Evolutionary conservation across 495 filamentous ascomycete genomes (phyloP).

Genomic region (Tetracladium marchalianum): DNA sequence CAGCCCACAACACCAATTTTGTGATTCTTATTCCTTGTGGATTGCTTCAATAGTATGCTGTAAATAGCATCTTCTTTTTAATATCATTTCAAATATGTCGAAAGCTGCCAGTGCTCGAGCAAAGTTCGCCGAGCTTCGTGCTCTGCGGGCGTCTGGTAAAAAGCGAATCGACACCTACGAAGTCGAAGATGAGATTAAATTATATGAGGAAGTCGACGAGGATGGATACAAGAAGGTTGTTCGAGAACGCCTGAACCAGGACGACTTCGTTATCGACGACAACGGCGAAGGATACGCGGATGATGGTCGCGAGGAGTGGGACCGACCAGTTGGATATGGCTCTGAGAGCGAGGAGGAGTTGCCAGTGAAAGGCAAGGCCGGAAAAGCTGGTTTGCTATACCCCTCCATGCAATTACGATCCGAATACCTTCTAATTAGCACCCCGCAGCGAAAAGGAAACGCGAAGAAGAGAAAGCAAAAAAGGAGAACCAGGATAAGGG

Average conservation of each 20-base stretch:
- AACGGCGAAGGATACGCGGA: conserved; percentile 92
- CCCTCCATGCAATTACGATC: neutral
- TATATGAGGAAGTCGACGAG: conserved; percentile 96
- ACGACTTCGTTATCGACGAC: conserved; percentile 96
- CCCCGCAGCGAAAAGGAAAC: conserved; percentile 65
- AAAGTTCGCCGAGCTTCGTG: conserved; percentile 69
- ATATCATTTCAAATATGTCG: conserved; percentile 20
- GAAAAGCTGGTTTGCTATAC: conserved; percentile 36
- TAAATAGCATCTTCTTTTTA: conserved; percentile 7
- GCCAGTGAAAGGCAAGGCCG: conserved; percentile 48
- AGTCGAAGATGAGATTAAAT: conserved; percentile 68
- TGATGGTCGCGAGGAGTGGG: conserved; percentile 96
- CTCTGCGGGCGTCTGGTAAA: conserved; percentile 80
- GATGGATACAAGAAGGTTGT: conserved; percentile 96
- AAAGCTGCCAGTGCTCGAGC: conserved; percentile 35
- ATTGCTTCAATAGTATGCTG: conserved; percentile 6
- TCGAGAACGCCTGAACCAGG: conserved; percentile 75
- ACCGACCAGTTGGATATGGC: conserved; percentile 53
- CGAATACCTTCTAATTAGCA: neutral
- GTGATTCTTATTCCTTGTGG: neutral
- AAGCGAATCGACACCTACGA: conserved; percentile 84
- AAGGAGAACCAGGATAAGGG: conserved; percentile 80
- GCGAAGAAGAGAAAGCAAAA: conserved; percentile 79
- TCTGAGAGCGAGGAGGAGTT: conserved; percentile 66
- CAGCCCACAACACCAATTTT: neutral